Percentiles rank a stretch among this genome's conserved stretches.
Evolutionary conservation across 2,329 filamentous ascomycete species (phyloP).

Genomic region (Ambrosiella beaveri): DNA sequence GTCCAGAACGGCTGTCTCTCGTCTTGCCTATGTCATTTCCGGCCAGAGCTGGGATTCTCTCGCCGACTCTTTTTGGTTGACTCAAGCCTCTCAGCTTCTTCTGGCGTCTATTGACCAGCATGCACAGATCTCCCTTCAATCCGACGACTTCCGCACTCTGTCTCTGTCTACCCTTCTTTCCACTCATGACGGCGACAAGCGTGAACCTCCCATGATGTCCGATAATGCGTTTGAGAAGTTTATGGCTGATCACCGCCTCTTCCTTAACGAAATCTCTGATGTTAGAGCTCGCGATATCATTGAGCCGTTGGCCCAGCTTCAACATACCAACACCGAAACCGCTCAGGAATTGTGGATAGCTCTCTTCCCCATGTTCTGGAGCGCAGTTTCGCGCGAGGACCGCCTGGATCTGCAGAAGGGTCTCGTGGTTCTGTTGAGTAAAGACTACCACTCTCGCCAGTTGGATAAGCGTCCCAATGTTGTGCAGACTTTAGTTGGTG

Average conservation of each 20-base stretch:
- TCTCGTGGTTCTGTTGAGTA: conserved; percentile 76
- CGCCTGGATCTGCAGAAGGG: conserved; percentile 79
- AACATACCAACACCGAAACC: conserved; percentile 69
- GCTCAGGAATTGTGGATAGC: conserved; percentile 82
- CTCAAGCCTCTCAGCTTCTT: conserved; percentile 84
- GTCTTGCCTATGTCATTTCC: conserved; percentile 73
- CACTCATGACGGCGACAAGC: conserved; percentile 48
- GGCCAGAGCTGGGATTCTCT: conserved; percentile 96
- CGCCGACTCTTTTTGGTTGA: conserved; percentile 88
- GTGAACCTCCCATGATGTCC: conserved; percentile 49
- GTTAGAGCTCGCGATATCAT: conserved; percentile 77
- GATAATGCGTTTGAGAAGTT: conserved; percentile 72
- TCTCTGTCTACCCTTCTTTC: conserved; percentile 57
- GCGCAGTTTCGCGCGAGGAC: conserved; percentile 71
- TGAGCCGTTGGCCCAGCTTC: conserved; percentile 77
- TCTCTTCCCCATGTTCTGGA: conserved; percentile 89
- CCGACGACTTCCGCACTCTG: conserved; percentile 68
- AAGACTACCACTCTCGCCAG: conserved; percentile 88
- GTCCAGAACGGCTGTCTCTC: conserved; percentile 77
- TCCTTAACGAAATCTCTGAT: conserved; percentile 66
- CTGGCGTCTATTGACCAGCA: conserved; percentile 71
- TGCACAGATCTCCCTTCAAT: conserved; percentile 50
- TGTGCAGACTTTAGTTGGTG: conserved; percentile 78
- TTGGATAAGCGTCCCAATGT: conserved; percentile 93
- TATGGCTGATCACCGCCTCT: conserved; percentile 63